Evolutionary conservation across 2,329 filamentous ascomycete species (phyloP).

Genomic region (Colletotrichum sp.): DNA sequence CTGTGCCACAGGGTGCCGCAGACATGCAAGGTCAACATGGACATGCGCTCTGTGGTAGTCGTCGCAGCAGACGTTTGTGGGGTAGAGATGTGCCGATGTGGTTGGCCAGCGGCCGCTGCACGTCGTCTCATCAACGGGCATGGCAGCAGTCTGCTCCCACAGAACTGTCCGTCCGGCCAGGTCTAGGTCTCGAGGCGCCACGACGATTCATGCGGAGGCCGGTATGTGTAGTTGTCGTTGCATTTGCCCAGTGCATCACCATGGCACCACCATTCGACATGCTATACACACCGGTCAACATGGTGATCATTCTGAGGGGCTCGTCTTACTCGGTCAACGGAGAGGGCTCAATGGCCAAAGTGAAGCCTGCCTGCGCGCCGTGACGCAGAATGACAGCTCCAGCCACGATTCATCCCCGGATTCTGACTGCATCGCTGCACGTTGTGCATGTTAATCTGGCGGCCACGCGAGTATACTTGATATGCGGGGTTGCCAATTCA

Average conservation of each 20-base stretch:
- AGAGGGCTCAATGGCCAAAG: neutral
- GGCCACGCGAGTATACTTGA: neutral
- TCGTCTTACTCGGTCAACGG: neutral
- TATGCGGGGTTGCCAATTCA: neutral
- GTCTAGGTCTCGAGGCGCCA: neutral
- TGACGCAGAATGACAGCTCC: neutral
- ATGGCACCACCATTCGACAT: neutral
- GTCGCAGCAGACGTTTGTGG: constrained; percentile 10
- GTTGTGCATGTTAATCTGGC: neutral
- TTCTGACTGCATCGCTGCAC: constrained; percentile 4
- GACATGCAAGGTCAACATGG: neutral
- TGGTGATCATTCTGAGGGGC: neutral
- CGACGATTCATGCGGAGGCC: neutral
- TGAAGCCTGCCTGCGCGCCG: neutral
- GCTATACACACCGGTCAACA: neutral
- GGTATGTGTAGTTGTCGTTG: neutral
- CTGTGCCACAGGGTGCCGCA: constrained; percentile 2
- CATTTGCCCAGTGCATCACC: neutral
- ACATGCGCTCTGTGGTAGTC: neutral
- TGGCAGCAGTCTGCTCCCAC: neutral
- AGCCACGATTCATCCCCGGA: neutral
- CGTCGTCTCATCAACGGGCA: constrained; percentile 20
- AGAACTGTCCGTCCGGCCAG: neutral
- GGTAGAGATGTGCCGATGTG: neutral
- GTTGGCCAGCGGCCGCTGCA: neutral